Base-by-base conservation (phyloP, 305 asterid genomes). In the Plantago lanceolata region DNA sequence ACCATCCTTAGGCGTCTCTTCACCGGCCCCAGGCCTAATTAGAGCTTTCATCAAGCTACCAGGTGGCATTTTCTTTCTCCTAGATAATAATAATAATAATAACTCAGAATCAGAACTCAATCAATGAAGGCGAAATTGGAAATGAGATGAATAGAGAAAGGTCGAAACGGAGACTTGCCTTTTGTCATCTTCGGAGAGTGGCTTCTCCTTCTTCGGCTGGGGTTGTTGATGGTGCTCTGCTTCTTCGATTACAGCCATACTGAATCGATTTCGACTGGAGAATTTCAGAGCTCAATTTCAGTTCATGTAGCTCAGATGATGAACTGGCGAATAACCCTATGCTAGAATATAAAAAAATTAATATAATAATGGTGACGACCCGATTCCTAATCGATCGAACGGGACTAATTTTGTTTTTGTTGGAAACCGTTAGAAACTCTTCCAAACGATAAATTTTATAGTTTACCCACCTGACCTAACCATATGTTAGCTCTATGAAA, bases 11-110 rank as follows among this genome's bases (percentile, higher is more conserved):
- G 98, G 96, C 17, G 78, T 76, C 61, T 64, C 73, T 58, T 87
- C 90, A 48, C 95, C 97, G 62, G 81, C 83, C 62, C 98, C 98
- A 47, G 96, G 90, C 80, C 95, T 84, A 31, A 92, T 78, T 82
- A 87, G 66, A 68, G 97, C 98, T 73, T 92, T 92, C 97, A 89
- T 89, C 85, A 89, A 80, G 65, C 91, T 75, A 69, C 96, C 97
- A 45, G 98, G 95, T 29, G 79, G 83, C 70, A 92, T 89, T 72
- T 92, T 92, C 81, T 79, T 75, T 64, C 81, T 87, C 87, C 98
- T 92, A 62, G 16, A 68, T 28, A 74, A 24, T 24, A 24, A 68
- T 28, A 74, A 24, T 24, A 24, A 24, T 1, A 24, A 24, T 24
- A 52, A 53, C 44, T 50, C 53, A 63, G 4, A n/a, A 11, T 15